These are phyloP conservation scores for Ceratocystis cacaofunesta DNA, from an alignment of 2,329 filamentous ascomycete genomes.

Conservation along the genomic window DNA sequence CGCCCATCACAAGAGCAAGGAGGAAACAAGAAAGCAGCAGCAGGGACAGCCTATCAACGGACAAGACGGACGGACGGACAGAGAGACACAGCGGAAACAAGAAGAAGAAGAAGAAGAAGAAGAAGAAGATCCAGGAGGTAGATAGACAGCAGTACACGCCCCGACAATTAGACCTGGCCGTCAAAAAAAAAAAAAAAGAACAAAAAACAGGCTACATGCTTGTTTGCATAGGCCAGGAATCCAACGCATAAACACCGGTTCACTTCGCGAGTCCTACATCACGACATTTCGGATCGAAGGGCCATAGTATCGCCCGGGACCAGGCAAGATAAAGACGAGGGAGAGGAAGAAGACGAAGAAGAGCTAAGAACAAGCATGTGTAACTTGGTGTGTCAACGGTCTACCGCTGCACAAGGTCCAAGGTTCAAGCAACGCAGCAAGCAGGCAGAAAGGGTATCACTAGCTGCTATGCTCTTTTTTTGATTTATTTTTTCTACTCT, in stretches of 20 bases:
- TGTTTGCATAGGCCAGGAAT: not conserved
- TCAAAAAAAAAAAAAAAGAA: not conserved
- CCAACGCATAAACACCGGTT: not conserved
- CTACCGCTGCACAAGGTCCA: not conserved
- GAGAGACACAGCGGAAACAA: not conserved
- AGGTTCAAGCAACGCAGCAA: not conserved
- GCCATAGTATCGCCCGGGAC: not conserved
- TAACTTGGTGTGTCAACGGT: not conserved
- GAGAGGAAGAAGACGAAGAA: not conserved
- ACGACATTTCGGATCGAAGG: not conserved
- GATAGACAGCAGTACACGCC: not conserved
- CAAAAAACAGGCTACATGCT: not conserved
- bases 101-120: not conserved
- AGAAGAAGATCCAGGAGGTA: not conserved
- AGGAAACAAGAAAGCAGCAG: not conserved
- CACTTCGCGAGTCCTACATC: not conserved
- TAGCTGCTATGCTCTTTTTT: no score
- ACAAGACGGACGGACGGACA: not conserved
- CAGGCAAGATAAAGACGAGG: not conserved
- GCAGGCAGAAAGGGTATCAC: not conserved
- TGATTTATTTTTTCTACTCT: no score
- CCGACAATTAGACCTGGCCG: no score
- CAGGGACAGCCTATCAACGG: not conserved
- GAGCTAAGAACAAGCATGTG: not conserved
- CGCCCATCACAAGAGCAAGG: not conserved